Percentiles rank a stretch among this genome's conserved stretches.
Conservation (phyloP, 202 grass and related monocot genomes). For the Elaeis oleifera region DNA sequence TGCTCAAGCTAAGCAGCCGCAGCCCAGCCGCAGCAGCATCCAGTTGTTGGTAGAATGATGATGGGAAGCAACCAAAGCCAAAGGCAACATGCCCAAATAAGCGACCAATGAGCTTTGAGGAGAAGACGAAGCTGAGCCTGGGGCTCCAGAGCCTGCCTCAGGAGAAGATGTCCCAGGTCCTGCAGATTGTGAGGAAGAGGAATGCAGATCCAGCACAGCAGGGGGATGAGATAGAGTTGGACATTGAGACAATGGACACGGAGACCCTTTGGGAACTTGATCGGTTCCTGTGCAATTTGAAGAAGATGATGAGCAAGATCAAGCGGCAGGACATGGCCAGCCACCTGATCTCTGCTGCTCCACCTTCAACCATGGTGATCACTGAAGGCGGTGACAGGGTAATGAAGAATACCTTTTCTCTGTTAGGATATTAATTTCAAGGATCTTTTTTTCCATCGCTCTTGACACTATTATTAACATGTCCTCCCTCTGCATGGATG, state of each 20-base stretch:
- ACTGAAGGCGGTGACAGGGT: constrained; percentile 27
- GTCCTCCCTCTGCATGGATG: not conserved
- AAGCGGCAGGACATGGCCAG: constrained; percentile 32
- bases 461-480: no score
- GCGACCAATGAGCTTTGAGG: constrained; percentile 55
- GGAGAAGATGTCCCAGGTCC: constrained; percentile 57
- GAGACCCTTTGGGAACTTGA: constrained; percentile 92
- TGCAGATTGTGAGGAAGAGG: constrained; percentile 79
- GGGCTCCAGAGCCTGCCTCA: constrained; percentile 54
- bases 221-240: constrained; percentile 74
- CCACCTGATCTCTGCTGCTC: constrained; percentile 11
- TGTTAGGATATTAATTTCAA: no score
- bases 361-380: not conserved
- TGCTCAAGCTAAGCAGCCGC: constrained; percentile 2
- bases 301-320: constrained; percentile 49
- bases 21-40: constrained; percentile 1
- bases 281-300: constrained; percentile 77
- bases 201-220: constrained; percentile 37
- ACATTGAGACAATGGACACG: constrained; percentile 67
- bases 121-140: constrained; percentile 58
- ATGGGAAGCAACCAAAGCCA: constrained; percentile 52
- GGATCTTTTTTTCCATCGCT: no score
- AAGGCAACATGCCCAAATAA: constrained; percentile 64
- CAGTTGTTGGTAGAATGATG: not conserved
- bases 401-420: not conserved